Percentiles rank a stretch among this genome's conserved stretches.
phyloP scores from a whole-genome alignment of 225 moss, liverwort and hornwort species.

The Climacium dendroides region DNA sequence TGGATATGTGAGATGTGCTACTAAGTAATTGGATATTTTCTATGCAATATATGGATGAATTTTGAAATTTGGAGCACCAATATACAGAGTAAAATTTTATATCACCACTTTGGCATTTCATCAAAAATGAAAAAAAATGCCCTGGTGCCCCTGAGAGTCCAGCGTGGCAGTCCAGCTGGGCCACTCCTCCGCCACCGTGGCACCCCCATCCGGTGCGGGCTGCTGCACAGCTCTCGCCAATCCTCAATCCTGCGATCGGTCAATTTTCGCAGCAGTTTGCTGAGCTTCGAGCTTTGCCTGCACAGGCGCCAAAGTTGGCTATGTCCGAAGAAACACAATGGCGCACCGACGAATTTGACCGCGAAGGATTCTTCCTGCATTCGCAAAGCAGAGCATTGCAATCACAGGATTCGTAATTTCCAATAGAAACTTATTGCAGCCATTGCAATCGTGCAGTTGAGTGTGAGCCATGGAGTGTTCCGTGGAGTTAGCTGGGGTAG shows the following conservation, averaged over 20 bases:
- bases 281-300: background rate
- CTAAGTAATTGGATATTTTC: too few species aligned
- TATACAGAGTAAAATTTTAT: too few species aligned
- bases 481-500: background rate
- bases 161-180: background rate
- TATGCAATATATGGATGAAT: too few species aligned
- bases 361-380: background rate
- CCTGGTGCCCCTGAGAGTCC: background rate
- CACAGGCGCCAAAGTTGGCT: too few species aligned
- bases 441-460: background rate
- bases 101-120: too few species aligned
- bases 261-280: background rate
- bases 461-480: background rate
- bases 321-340: background rate
- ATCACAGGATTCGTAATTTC: background rate
- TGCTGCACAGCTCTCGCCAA: background rate
- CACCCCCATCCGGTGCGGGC: background rate
- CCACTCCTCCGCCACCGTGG: background rate
- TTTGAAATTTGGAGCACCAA: too few species aligned
- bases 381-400: background rate
- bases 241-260: background rate
- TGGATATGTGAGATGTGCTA: too few species aligned
- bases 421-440: background rate
- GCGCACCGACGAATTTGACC: background rate
- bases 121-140: too few species aligned